A percentile compares a stretch with the other conserved stretches of the same genome.
phyloP scores from a whole-genome alignment of 2,329 filamentous ascomycete genomes.

The Capronia americana region DNA sequence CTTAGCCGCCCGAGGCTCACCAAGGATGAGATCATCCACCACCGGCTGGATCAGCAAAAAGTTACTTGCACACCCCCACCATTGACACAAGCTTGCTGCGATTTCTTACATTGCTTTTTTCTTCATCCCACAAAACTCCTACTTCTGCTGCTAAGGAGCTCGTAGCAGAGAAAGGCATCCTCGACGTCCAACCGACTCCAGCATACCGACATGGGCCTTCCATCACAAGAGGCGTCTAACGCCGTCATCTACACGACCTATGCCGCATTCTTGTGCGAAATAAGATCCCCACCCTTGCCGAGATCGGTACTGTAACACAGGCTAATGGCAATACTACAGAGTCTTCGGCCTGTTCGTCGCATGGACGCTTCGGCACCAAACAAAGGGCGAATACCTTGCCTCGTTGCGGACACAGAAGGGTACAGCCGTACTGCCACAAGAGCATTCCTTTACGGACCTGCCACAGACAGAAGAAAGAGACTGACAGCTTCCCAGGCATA shows the following conservation, averaged over 20 bases:
- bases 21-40: slow-evolving; percentile 1
- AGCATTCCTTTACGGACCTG: slow-evolving; percentile 66
- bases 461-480: slow-evolving; percentile 67
- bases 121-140: background rate
- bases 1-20: slow-evolving; percentile 3
- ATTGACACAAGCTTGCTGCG: slow-evolving; percentile 36
- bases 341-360: slow-evolving; percentile 66
- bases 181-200: background rate
- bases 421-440: slow-evolving; percentile 46
- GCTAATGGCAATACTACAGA: slow-evolving; percentile 50
- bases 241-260: slow-evolving; percentile 83
- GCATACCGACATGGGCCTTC: slow-evolving; percentile 68
- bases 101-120: slow-evolving; percentile 14
- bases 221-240: slow-evolving; percentile 78
- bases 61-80: slow-evolving; percentile 9
- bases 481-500: slow-evolving; percentile 61
- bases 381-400: slow-evolving; percentile 73
- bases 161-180: background rate
- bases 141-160: background rate
- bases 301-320: background rate
- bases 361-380: slow-evolving; percentile 65
- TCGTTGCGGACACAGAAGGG: slow-evolving; percentile 84
- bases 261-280: slow-evolving; percentile 73
- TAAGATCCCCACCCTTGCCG: too few relatives aligned
- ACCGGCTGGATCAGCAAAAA: slow-evolving; percentile 3